A percentile compares a stretch with the other conserved stretches of the same genome.
These are phyloP conservation scores for Phylloporus rhodoxanthus DNA, from an alignment of 768 basidiomycete genomes.

Conservation along the genomic window DNA sequence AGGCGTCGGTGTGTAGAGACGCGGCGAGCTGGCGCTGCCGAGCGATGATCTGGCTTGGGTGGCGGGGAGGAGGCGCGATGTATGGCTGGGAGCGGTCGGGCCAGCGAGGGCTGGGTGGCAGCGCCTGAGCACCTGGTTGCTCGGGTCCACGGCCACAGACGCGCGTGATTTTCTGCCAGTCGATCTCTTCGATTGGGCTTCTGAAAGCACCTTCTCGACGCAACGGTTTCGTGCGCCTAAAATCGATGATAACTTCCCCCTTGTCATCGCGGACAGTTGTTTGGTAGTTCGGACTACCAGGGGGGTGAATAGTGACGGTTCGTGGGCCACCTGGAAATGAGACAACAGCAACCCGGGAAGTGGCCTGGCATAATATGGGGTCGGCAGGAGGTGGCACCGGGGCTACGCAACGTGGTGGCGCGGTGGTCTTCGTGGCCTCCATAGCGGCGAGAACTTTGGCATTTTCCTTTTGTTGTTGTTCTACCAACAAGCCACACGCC, in stretches of 20 bases:
- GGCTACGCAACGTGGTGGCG: not conserved
- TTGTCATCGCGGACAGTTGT: conserved; percentile 15
- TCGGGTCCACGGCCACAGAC: conserved; percentile 16
- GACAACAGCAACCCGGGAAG: conserved; percentile 5
- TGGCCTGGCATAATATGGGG: not conserved
- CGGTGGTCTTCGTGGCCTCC: not conserved
- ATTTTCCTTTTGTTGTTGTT: not conserved
- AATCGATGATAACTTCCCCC: conserved; percentile 11
- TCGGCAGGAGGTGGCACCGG: not conserved
- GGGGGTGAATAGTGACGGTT: conserved; percentile 21
- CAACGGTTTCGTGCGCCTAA: conserved; percentile 9
- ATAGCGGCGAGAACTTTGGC: not conserved
- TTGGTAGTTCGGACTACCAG: conserved; percentile 7
- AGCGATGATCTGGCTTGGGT: conserved; percentile 4
- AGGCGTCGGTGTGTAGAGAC: conserved; percentile 6
- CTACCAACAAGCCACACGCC: not conserved
- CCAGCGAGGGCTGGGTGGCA: conserved; percentile 8
- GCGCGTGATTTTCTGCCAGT: conserved; percentile 2
- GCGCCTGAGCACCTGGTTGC: not conserved
- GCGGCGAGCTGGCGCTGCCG: conserved; percentile 6
- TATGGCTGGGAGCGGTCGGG: conserved; percentile 4
- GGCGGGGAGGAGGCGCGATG: not conserved
- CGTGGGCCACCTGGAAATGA: conserved; percentile 20
- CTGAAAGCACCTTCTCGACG: conserved; percentile 20
- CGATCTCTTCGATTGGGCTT: conserved; percentile 4